A percentile compares a stretch with the other conserved stretches of the same genome.
Conservation (phyloP, 768 basidiomycete species). For the Botryobasidium botryosum region DNA sequence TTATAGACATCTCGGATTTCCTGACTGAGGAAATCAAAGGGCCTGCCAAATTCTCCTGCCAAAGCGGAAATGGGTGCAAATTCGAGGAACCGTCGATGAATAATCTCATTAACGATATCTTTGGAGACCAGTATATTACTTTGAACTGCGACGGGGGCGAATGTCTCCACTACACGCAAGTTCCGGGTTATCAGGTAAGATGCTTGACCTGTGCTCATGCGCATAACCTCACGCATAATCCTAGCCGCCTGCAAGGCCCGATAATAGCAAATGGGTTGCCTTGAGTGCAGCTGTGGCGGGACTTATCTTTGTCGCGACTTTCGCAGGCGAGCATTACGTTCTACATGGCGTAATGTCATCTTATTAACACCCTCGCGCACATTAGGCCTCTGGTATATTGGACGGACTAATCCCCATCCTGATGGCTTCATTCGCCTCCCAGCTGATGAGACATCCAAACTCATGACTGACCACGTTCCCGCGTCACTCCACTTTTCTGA, state of each 20-base stretch:
- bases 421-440: constrained; percentile 65
- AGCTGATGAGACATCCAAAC: constrained; percentile 60
- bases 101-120: constrained; percentile 78
- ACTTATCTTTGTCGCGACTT: constrained; percentile 51
- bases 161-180: constrained; percentile 83
- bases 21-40: constrained; percentile 78
- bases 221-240: not conserved
- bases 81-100: constrained; percentile 99
- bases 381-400: constrained; percentile 80
- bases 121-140: constrained; percentile 82
- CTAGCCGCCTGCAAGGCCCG: constrained; percentile 27
- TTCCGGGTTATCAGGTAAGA: constrained; percentile 76
- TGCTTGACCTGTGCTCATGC: not conserved
- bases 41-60: constrained; percentile 75
- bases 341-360: no score
- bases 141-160: constrained; percentile 79
- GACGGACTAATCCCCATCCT: constrained; percentile 42
- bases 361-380: no score
- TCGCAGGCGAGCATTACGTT: constrained; percentile 40
- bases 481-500: constrained; percentile 82
- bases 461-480: constrained; percentile 90
- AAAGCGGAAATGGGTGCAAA: constrained; percentile 49
- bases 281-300: constrained; percentile 69
- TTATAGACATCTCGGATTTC: constrained; percentile 82
- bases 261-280: constrained; percentile 67